Evolutionary conservation across 371 early-diverging fungal species (phyloP).

Genomic region (Syncephalastrum sp.): DNA sequence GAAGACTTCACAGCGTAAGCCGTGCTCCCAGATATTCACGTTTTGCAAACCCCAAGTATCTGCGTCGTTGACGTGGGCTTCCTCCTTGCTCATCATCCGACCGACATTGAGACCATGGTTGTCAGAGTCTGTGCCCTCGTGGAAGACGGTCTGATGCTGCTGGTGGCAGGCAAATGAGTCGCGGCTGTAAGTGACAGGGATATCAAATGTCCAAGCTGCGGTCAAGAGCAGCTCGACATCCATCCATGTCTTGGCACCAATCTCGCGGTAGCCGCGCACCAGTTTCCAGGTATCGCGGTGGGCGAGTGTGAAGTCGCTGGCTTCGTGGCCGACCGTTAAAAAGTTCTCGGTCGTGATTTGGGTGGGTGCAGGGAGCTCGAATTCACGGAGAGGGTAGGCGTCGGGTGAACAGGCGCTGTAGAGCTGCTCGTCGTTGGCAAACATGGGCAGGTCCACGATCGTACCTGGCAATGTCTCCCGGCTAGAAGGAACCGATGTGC

Average conservation of each 20-base stretch:
- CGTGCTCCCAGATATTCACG: slow-evolving; percentile 29
- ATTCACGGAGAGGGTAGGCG: slow-evolving; percentile 11
- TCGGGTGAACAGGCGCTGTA: slow-evolving; percentile 18
- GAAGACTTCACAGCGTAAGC: slow-evolving; percentile 38
- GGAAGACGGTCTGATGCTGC: slow-evolving; percentile 31
- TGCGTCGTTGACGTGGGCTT: slow-evolving; percentile 33
- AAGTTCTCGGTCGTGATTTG: slow-evolving; percentile 25
- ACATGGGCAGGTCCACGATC: slow-evolving; percentile 26
- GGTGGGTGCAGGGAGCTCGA: slow-evolving; percentile 11
- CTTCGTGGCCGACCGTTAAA: slow-evolving; percentile 31
- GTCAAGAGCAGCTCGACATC: slow-evolving; percentile 47
- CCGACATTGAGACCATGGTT: slow-evolving; percentile 29
- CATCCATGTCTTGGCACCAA: slow-evolving; percentile 42
- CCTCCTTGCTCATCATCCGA: slow-evolving; percentile 27
- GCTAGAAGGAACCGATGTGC: slow-evolving; percentile 7
- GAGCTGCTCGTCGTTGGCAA: slow-evolving; percentile 30
- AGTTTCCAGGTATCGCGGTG: slow-evolving; percentile 48
- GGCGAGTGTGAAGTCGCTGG: slow-evolving; percentile 46
- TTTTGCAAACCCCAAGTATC: slow-evolving; percentile 36
- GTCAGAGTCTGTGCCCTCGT: slow-evolving; percentile 24
- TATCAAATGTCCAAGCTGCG: slow-evolving; percentile 39
- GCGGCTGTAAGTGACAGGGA: slow-evolving; percentile 30
- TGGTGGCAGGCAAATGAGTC: slow-evolving; percentile 43
- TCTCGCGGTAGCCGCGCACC: slow-evolving; percentile 39
- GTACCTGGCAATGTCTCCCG: slow-evolving; percentile 32